Evolutionary conservation across 2,329 filamentous ascomycete genomes (phyloP), one percentile per base, ranked within the genome.

Genomic region (Ascocoryne sarcoides): DNA sequence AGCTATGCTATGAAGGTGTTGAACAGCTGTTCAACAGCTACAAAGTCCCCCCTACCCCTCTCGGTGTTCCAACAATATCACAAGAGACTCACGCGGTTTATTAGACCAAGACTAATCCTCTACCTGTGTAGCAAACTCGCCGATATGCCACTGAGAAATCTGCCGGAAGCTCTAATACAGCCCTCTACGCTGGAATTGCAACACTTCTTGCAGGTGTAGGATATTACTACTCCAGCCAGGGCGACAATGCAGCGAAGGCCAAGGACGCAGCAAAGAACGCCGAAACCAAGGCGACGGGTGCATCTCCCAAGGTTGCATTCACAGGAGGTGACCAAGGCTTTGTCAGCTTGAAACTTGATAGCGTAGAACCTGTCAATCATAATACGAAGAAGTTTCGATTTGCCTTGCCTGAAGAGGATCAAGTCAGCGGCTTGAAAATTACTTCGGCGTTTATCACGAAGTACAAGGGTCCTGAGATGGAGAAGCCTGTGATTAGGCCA

Each of bases 371-470:
- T 33, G 66, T 95, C 67, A 95, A 87, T 71, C 84, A 89, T 73
- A 96, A 96, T 73, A 93, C 88, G 56, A 96, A 96, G 79, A 81
- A 76, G 56, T 73, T 96, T 61, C 80, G 84, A 55, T 96, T 98
- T 66, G 79, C 82, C 57, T 78, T 96, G 32, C 85, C 86, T 12
- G 84, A 93, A 62, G 71, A 77, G 48, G 83, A 95, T 61, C 77
- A 82, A 65, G 82, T 94, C 39, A 90, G 85, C 43, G 92, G 92
- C 32, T 68, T 98, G 44, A 66, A 75, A 26, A 69, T 95, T 48
- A 79, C 90, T 43, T 95, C 86, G 74, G 89, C 88, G 33, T 65
- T 98, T 53, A 70, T 98, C 61, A 92, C 92, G 52, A 95, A 93
- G 68, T 95, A 79, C 73, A 87, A 94, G 70, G 79, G 81, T 4